Evolutionary conservation across 148 eudicot species (phyloP).

Genomic region (Heliosperma pusillum): DNA sequence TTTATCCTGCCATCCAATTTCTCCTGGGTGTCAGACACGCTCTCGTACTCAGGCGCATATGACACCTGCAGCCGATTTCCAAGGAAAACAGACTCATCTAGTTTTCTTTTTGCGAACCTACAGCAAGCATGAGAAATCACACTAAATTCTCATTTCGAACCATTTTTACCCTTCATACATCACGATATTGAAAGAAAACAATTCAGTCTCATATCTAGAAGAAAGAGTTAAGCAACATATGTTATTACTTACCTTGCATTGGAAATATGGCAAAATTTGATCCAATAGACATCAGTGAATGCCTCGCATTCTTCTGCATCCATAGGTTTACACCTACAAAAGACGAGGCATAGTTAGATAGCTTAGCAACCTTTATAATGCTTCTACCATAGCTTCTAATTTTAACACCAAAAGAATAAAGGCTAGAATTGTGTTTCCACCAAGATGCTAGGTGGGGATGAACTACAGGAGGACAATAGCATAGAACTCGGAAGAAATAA

Average conservation of each 20-base stretch:
- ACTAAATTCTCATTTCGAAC: not conserved
- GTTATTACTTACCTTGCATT: constrained; percentile 45
- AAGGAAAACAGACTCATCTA: constrained; percentile 76
- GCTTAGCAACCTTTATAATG: too few relatives aligned
- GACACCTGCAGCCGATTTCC: constrained; percentile 82
- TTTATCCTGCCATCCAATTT: constrained; percentile 78
- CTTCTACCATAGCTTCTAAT: too few relatives aligned
- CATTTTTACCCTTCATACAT: not conserved
- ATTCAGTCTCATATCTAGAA: too few relatives aligned
- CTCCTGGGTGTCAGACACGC: constrained; percentile 76
- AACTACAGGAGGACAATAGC: too few relatives aligned
- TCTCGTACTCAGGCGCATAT: constrained; percentile 78
- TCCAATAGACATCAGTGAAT: constrained; percentile 89
- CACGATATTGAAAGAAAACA: too few relatives aligned
- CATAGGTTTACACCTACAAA: constrained; percentile 81
- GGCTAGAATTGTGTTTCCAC: too few relatives aligned
- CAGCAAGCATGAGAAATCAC: constrained; percentile 13
- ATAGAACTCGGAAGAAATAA: too few relatives aligned
- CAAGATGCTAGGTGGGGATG: too few relatives aligned
- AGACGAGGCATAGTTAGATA: too few relatives aligned
- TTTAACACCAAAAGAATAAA: too few relatives aligned
- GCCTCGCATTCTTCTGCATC: constrained; percentile 87
- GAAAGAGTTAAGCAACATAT: too few relatives aligned
- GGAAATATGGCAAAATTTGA: constrained; percentile 59
- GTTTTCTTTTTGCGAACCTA: constrained; percentile 38